Conservation (phyloP, 768 basidiomycete genomes). For the Chiua virens region DNA sequence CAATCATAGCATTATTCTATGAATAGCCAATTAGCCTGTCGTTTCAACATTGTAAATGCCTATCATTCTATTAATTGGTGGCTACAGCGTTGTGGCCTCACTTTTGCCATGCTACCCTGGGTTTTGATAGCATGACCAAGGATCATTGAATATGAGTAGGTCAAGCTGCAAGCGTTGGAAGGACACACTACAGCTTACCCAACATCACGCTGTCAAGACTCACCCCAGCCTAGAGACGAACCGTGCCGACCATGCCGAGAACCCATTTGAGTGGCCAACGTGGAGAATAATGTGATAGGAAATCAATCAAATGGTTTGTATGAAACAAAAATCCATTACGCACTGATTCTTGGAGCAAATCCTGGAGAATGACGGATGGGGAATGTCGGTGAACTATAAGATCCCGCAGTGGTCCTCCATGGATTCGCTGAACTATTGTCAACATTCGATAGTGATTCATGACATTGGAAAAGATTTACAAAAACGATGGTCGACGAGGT, state of each 20-base stretch:
- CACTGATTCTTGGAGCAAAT: no score
- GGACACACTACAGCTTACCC: slow-evolving; percentile 10
- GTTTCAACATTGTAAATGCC: no score
- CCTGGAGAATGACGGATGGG: not conserved
- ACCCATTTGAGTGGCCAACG: not conserved
- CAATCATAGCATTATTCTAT: no score
- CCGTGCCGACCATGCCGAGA: not conserved
- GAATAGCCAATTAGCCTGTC: no score
- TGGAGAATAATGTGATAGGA: no score
- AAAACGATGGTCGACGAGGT: not conserved
- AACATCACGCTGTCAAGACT: not conserved
- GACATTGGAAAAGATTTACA: not conserved
- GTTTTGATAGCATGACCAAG: not conserved
- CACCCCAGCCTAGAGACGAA: slow-evolving; percentile 6
- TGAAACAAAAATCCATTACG: not conserved
- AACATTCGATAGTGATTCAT: not conserved
- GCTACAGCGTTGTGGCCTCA: not conserved
- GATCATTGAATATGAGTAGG: not conserved
- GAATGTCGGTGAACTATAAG: not conserved
- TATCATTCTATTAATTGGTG: not conserved
- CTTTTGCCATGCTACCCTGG: not conserved
- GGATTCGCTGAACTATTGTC: not conserved
- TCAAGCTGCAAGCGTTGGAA: slow-evolving; percentile 8
- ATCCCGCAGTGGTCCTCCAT: not conserved
- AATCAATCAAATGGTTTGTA: slow-evolving; percentile 2